Conservation (phyloP, 305 asterid genomes). For the Rubia balearica region DNA sequence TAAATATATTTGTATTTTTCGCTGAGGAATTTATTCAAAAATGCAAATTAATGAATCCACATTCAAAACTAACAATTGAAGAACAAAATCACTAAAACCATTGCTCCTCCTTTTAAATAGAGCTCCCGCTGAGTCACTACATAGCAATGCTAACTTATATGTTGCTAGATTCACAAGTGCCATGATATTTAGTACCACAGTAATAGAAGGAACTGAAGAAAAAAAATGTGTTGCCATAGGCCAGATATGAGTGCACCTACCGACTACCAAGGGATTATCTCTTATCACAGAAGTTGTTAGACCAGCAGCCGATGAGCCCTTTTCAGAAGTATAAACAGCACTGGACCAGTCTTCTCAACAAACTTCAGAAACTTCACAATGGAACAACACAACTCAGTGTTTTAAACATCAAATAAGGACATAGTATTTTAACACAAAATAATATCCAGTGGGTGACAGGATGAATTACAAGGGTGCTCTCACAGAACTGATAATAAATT, state of each 20-base stretch:
- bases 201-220: too few relatives aligned
- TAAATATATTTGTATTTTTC: too few relatives aligned
- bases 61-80: too few relatives aligned
- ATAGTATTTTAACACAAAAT: not conserved
- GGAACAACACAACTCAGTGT: slow-evolving; percentile 15
- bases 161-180: too few relatives aligned
- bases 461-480: not conserved
- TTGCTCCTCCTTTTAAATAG: too few relatives aligned
- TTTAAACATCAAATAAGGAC: not conserved
- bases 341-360: slow-evolving; percentile 97
- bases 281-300: slow-evolving; percentile 95
- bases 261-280: slow-evolving; percentile 76
- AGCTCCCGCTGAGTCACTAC: too few relatives aligned
- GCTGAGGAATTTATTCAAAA: too few relatives aligned
- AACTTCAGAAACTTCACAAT: slow-evolving; percentile 74
- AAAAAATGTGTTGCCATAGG: not conserved
- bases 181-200: too few relatives aligned
- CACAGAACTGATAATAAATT: not conserved
- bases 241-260: slow-evolving; percentile 19
- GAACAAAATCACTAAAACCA: too few relatives aligned
- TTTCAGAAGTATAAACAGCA: slow-evolving; percentile 91
- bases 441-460: not conserved
- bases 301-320: slow-evolving; percentile 99
- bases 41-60: too few relatives aligned
- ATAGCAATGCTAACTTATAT: too few relatives aligned